Percentiles rank a stretch among this genome's conserved stretches.
phyloP scores from a whole-genome alignment of 192 early-diverging fungal genomes.

The Radiomyces spectabilis region DNA sequence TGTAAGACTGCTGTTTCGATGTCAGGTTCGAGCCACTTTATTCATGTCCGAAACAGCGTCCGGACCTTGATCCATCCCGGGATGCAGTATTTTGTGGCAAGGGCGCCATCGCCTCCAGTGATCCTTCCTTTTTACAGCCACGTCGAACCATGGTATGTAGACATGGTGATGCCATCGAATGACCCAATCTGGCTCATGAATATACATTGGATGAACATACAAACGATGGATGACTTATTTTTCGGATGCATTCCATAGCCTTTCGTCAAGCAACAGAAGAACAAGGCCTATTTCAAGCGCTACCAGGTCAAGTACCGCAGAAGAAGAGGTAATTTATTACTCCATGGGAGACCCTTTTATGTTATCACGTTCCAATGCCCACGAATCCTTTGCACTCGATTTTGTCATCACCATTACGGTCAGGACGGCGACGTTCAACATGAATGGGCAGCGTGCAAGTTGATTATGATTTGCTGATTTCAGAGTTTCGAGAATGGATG shows the following conservation, averaged over 20 bases:
- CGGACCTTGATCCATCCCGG: background rate
- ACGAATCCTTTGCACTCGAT: too few relatives aligned
- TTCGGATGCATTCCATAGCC: constrained; percentile 7
- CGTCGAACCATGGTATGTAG: constrained; percentile 11
- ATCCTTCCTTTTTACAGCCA: constrained; percentile 12
- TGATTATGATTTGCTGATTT: too few relatives aligned
- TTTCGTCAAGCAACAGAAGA: constrained; percentile 33
- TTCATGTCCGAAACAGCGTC: background rate
- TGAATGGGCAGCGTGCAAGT: too few relatives aligned
- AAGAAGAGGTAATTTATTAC: constrained; percentile 78
- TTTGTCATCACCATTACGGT: too few relatives aligned
- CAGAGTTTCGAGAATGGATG: too few relatives aligned
- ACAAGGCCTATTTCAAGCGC: constrained; percentile 95
- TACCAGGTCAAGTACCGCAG: constrained; percentile 99
- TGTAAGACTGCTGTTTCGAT: background rate
- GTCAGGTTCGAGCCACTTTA: background rate
- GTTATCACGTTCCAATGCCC: too few relatives aligned
- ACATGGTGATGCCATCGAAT: background rate
- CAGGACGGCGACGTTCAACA: too few relatives aligned
- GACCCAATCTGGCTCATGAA: background rate
- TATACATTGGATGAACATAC: constrained; percentile 2
- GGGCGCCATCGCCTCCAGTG: background rate
- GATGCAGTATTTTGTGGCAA: background rate
- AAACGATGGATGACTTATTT: constrained; percentile 3
- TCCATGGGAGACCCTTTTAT: too few relatives aligned